Conservation (phyloP, 768 basidiomycete species). For the Boletus coccyginus region DNA sequence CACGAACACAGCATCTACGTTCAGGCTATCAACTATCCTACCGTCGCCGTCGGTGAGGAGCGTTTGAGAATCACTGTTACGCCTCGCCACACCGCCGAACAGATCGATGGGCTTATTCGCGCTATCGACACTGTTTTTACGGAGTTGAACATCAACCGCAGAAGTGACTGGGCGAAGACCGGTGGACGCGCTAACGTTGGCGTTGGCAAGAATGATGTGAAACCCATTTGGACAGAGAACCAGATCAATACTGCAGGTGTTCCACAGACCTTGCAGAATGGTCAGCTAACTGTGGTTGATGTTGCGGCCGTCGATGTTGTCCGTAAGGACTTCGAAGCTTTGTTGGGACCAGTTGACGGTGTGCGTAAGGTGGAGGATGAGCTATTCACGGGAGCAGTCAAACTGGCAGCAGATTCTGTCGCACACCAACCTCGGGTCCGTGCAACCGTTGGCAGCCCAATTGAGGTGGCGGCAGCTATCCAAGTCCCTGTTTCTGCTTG, state of each 20-base stretch:
- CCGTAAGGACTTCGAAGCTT: constrained; percentile 58
- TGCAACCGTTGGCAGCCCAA: constrained; percentile 11
- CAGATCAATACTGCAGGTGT: constrained; percentile 65
- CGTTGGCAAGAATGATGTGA: constrained; percentile 47
- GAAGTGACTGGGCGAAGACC: constrained; percentile 73
- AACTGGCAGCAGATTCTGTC: constrained; percentile 19
- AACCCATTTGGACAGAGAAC: constrained; percentile 85
- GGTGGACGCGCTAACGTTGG: constrained; percentile 94
- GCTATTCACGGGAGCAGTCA: constrained; percentile 21
- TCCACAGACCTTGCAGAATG: constrained; percentile 62
- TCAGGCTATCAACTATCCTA: constrained; percentile 98
- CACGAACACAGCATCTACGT: constrained; percentile 93
- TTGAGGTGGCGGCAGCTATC: constrained; percentile 20
- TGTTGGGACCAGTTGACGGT: constrained; percentile 51
- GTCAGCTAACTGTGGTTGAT: constrained; percentile 56
- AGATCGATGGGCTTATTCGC: constrained; percentile 73
- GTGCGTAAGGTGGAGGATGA: constrained; percentile 17
- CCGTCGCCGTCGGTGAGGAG: constrained; percentile 91
- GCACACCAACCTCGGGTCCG: constrained; percentile 20
- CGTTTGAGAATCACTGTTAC: constrained; percentile 97
- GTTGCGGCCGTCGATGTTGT: constrained; percentile 51
- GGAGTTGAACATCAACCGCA: constrained; percentile 82
- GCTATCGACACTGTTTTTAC: constrained; percentile 85
- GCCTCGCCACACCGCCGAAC: constrained; percentile 89
- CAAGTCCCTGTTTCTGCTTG: constrained; percentile 27